These are phyloP conservation scores for Leishmania turanica DNA, from an alignment of 208 protist genomes.

Conservation along the genomic window DNA sequence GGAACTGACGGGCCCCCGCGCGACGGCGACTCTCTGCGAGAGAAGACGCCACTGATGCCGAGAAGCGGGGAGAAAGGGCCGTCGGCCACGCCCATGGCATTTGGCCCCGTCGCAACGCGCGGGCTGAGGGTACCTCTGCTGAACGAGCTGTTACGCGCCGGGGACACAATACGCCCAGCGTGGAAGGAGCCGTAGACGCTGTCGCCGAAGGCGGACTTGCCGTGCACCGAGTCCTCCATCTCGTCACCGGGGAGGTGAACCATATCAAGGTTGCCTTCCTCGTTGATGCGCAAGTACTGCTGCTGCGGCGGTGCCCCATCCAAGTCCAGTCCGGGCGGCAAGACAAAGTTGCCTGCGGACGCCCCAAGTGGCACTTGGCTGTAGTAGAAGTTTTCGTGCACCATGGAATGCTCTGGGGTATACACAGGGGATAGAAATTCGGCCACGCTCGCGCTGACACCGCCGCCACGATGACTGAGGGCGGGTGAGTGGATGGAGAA, in stretches of 20 bases:
- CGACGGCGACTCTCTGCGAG: constrained; percentile 58
- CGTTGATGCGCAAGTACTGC: constrained; percentile 86
- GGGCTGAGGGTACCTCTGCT: constrained; percentile 37
- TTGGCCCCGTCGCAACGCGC: constrained; percentile 18
- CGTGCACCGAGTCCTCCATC: constrained; percentile 43
- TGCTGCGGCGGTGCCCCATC: constrained; percentile 39
- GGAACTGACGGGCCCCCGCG: constrained; percentile 25
- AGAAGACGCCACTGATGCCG: constrained; percentile 20
- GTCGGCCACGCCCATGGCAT: constrained; percentile 11
- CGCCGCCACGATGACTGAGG: constrained; percentile 31
- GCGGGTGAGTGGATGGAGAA: constrained; percentile 39
- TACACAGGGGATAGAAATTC: constrained; percentile 41
- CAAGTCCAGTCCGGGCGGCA: constrained; percentile 50
- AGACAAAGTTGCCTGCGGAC: constrained; percentile 77
- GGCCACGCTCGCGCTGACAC: constrained; percentile 31
- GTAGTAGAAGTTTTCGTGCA: constrained; percentile 85
- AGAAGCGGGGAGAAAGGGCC: constrained; percentile 36
- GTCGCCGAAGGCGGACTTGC: constrained; percentile 35
- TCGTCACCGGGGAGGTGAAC: constrained; percentile 69
- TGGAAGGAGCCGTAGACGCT: constrained; percentile 39
- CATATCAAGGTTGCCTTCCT: constrained; percentile 80
- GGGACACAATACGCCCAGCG: constrained; percentile 41
- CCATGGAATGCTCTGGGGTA: constrained; percentile 63
- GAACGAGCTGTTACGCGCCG: constrained; percentile 47
- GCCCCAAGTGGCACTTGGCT: constrained; percentile 56